These are phyloP conservation scores for Erythrophleum fordii DNA, from an alignment of 306 rosid genomes.

Conservation along the genomic window DNA sequence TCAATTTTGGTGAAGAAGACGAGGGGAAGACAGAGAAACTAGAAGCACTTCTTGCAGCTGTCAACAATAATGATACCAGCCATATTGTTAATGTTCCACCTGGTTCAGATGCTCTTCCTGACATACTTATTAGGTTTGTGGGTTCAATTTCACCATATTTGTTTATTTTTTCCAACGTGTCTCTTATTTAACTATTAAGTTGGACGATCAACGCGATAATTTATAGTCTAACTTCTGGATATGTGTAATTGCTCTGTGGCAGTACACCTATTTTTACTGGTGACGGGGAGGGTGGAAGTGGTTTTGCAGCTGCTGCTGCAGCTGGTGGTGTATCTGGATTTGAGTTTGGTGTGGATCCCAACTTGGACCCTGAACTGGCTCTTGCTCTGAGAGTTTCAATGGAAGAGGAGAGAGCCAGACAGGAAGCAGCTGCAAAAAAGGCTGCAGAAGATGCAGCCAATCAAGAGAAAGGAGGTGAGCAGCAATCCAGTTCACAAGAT, in stretches of 20 bases:
- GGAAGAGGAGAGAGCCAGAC: constrained; percentile 99
- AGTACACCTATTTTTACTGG: constrained; percentile 97
- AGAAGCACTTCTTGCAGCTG: constrained; percentile 83
- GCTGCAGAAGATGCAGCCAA: constrained; percentile 84
- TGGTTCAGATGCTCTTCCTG: constrained; percentile 51
- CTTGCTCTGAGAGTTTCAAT: constrained; percentile 98
- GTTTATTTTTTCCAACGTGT: not conserved
- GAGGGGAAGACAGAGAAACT: constrained; percentile 87
- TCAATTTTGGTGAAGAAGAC: constrained; percentile 92
- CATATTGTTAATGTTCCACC: constrained; percentile 49
- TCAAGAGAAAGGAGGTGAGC: constrained; percentile 77
- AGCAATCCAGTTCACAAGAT: constrained; percentile 75
- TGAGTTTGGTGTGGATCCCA: constrained; percentile 98
- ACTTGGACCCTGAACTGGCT: constrained; percentile 97
- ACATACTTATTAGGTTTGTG: constrained; percentile 59
- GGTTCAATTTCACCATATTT: constrained; percentile 6
- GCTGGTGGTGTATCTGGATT: constrained; percentile 88
- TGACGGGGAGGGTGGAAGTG: constrained; percentile 94
- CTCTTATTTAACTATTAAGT: not conserved
- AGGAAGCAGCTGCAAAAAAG: constrained; percentile 97
- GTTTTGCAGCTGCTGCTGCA: constrained; percentile 90
- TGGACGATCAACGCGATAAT: not conserved
- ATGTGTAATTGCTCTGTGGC: constrained; percentile 35
- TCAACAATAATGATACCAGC: constrained; percentile 83
- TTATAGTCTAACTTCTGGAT: not conserved